phyloP scores from a whole-genome alignment of 306 rosid genomes.

The Prunus kanzakura region DNA sequence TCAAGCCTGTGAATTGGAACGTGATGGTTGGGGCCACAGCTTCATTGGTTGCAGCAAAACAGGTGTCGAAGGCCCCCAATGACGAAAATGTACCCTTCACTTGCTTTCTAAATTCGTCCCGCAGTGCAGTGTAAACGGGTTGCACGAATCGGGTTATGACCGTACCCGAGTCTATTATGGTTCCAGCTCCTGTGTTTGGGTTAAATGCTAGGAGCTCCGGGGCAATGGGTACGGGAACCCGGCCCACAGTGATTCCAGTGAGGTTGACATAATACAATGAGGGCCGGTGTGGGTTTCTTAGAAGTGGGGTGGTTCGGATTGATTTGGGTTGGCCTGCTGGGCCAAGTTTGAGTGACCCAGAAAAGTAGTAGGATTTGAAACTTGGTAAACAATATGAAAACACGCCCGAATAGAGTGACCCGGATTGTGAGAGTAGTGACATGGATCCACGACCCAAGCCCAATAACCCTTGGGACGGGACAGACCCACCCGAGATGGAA shows the following conservation, averaged over 20 bases:
- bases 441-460: constrained; percentile 89
- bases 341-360: constrained; percentile 85
- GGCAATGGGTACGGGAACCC: constrained; percentile 38
- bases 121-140: constrained; percentile 58
- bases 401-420: constrained; percentile 56
- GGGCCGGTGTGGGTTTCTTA: constrained; percentile 68
- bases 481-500: constrained; percentile 44
- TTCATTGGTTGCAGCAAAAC: constrained; percentile 52
- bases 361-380: constrained; percentile 81
- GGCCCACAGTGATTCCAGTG: constrained; percentile 69
- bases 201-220: constrained; percentile 45
- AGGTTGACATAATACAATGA: constrained; percentile 80
- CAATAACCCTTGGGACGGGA: constrained; percentile 80
- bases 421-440: constrained; percentile 67
- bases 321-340: constrained; percentile 71
- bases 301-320: constrained; percentile 78
- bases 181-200: constrained; percentile 71
- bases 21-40: constrained; percentile 50
- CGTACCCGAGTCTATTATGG: constrained; percentile 86
- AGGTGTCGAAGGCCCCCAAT: constrained; percentile 86
- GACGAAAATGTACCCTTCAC: constrained; percentile 57
- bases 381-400: constrained; percentile 90
- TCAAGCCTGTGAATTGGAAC: constrained; percentile 55
- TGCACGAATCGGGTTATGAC: constrained; percentile 68
- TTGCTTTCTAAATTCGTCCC: constrained; percentile 83